These are phyloP conservation scores for Sclerotinia glacialis DNA, from an alignment of 2,329 filamentous ascomycete species.

Conservation along the genomic window DNA sequence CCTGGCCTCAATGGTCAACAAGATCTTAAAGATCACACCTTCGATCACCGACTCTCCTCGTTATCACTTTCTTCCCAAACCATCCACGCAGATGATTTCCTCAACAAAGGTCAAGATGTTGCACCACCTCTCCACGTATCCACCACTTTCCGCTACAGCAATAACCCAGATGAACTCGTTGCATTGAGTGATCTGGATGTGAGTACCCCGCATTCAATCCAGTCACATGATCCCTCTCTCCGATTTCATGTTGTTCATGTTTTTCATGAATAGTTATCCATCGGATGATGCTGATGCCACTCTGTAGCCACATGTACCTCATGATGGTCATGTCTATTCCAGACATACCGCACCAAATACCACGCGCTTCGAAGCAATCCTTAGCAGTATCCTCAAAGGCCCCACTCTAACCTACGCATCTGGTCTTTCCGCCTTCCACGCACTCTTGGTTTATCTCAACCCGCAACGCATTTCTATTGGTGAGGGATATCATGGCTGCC, in stretches of 20 bases:
- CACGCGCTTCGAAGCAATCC: slow-evolving; percentile 79
- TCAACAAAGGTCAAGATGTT: slow-evolving; percentile 73
- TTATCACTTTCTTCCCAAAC: slow-evolving; percentile 65
- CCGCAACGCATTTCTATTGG: slow-evolving; percentile 80
- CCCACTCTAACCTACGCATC: slow-evolving; percentile 76
- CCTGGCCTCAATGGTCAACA: slow-evolving; percentile 26
- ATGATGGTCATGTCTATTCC: slow-evolving; percentile 77
- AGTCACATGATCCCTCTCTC: slow-evolving; percentile 29
- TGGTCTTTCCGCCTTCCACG: slow-evolving; percentile 85
- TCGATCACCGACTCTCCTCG: slow-evolving; percentile 25
- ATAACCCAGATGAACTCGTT: slow-evolving; percentile 64
- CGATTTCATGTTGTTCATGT: neutral
- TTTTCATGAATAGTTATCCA: too few relatives aligned
- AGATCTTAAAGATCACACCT: slow-evolving; percentile 24
- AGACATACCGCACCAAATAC: slow-evolving; percentile 75
- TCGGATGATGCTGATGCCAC: slow-evolving; percentile 39
- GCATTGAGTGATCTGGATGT: slow-evolving; percentile 55
- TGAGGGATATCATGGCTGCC: slow-evolving; percentile 89
- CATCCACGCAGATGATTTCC: slow-evolving; percentile 78
- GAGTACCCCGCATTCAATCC: slow-evolving; percentile 36
- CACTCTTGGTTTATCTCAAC: slow-evolving; percentile 77
- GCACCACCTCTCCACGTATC: slow-evolving; percentile 87
- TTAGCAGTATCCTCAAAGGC: slow-evolving; percentile 68
- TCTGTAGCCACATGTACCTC: slow-evolving; percentile 41
- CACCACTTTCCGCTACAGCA: slow-evolving; percentile 82